A percentile compares a stretch with the other conserved stretches of the same genome.
Conservation (phyloP, 371 early-diverging fungal genomes). For the Syncephalastrum sp. region DNA sequence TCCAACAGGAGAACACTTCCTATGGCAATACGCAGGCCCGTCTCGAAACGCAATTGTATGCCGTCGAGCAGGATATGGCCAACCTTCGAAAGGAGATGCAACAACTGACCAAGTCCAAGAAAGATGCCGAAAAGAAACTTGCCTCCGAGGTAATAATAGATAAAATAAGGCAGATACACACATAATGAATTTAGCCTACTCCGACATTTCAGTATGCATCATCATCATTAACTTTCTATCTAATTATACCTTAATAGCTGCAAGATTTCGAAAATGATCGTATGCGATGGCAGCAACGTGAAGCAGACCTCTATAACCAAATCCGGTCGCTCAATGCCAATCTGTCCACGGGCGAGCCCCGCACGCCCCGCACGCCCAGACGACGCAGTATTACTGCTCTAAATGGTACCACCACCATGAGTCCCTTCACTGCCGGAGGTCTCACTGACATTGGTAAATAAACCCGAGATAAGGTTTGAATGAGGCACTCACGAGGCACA, state of each 20-base stretch:
- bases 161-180: not conserved
- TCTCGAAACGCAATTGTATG: constrained; percentile 48
- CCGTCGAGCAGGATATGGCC: constrained; percentile 42
- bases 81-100: constrained; percentile 38
- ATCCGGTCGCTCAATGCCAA: constrained; percentile 31
- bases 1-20: constrained; percentile 42
- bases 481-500: too few species aligned
- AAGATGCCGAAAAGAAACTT: constrained; percentile 43
- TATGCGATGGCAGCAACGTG: constrained; percentile 43
- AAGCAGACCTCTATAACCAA: constrained; percentile 50
- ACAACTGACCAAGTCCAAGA: constrained; percentile 34
- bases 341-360: constrained; percentile 26
- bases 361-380: constrained; percentile 43
- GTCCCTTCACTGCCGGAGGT: constrained; percentile 30
- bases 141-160: constrained; percentile 28
- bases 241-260: constrained; percentile 18
- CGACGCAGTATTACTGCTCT: constrained; percentile 41
- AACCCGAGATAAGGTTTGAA: too few species aligned
- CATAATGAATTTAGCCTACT: constrained; percentile 1
- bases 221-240: constrained; percentile 4
- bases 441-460: constrained; percentile 32
- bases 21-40: constrained; percentile 44
- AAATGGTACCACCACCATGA: constrained; percentile 21
- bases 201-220: constrained; percentile 3
- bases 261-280: constrained; percentile 47